A percentile compares a stretch with the other conserved stretches of the same genome.
These are phyloP conservation scores for Syncephalastrum contaminatum DNA, from an alignment of 371 early-diverging fungal genomes.

Conservation along the genomic window DNA sequence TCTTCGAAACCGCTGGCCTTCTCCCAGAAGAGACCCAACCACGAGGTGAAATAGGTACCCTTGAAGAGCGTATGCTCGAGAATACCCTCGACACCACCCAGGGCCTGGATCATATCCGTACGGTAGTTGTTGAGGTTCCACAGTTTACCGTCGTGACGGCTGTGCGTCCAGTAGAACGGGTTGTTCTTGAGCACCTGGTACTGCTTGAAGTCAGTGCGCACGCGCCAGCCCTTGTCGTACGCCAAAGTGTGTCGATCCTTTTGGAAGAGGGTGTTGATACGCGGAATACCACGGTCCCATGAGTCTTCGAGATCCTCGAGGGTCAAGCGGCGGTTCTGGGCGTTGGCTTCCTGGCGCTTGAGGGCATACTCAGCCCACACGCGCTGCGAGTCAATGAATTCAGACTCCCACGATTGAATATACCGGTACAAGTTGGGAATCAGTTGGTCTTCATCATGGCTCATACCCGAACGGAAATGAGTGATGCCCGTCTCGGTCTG, in stretches of 20 bases:
- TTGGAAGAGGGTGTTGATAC: conserved; percentile 96
- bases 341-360: conserved; percentile 95
- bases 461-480: conserved; percentile 98
- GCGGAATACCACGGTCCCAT: conserved; percentile 99
- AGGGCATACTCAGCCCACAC: conserved; percentile 99
- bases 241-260: conserved; percentile 97
- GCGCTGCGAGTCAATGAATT: conserved; percentile 97
- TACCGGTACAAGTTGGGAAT: conserved; percentile 98
- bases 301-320: conserved; percentile 97
- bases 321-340: conserved; percentile 93
- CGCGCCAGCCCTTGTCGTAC: conserved; percentile 99
- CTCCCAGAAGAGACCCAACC: conserved; percentile 99
- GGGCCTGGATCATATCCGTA: conserved; percentile 97
- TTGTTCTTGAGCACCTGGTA: conserved; percentile 95
- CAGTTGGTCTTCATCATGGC: conserved; percentile 94
- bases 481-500: conserved; percentile 97
- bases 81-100: conserved; percentile 98
- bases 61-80: conserved; percentile 98
- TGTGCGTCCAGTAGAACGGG: conserved; percentile 96
- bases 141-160: conserved; percentile 96
- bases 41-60: conserved; percentile 96
- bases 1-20: conserved; percentile 51
- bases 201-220: conserved; percentile 96
- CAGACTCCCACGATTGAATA: conserved; percentile 98
- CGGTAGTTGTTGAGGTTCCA: conserved; percentile 97